Evolutionary conservation across 257 asterid species (phyloP).

Genomic region (Nicotiana obtusifolia): DNA sequence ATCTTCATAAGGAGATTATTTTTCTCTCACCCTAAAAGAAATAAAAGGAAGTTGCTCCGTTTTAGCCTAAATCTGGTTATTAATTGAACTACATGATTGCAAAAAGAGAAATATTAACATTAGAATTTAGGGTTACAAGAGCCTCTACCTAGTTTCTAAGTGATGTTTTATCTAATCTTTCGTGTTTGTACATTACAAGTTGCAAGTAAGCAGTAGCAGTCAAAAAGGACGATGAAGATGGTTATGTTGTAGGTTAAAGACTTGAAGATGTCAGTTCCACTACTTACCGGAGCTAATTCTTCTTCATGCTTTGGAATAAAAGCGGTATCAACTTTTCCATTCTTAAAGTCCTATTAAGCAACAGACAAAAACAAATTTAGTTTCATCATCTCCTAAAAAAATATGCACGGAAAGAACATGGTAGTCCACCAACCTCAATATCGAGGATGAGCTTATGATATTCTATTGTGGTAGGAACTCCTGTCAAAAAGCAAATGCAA

Average conservation of each 20-base stretch:
- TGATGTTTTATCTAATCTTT: not conserved
- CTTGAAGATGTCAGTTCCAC: conserved; percentile 6
- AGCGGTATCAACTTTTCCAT: conserved; percentile 92
- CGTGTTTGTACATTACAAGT: not conserved
- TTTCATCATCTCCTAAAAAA: not conserved
- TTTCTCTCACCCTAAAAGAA: not conserved
- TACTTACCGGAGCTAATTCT: conserved; percentile 91
- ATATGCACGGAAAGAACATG: not conserved
- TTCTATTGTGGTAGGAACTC: conserved; percentile 95
- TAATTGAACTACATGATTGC: not conserved
- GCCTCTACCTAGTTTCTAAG: not conserved
- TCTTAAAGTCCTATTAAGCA: conserved; percentile 66
- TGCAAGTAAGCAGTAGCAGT: not conserved
- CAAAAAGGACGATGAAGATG: not conserved
- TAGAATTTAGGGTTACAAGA: not conserved
- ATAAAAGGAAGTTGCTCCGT: not conserved
- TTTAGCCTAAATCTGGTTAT: not conserved
- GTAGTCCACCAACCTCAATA: conserved; percentile 55
- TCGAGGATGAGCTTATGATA: conserved; percentile 98
- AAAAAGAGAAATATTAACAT: not conserved
- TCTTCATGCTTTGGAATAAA: conserved; percentile 95
- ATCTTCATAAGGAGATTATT: not conserved
- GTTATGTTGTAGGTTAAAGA: not conserved
- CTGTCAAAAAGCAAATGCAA: conserved; percentile 27
- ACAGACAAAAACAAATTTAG: conserved; percentile 3